Percentiles rank a stretch among this genome's conserved stretches.
Conservation (phyloP, 257 asterid genomes). For the Pogostemon cablin region DNA sequence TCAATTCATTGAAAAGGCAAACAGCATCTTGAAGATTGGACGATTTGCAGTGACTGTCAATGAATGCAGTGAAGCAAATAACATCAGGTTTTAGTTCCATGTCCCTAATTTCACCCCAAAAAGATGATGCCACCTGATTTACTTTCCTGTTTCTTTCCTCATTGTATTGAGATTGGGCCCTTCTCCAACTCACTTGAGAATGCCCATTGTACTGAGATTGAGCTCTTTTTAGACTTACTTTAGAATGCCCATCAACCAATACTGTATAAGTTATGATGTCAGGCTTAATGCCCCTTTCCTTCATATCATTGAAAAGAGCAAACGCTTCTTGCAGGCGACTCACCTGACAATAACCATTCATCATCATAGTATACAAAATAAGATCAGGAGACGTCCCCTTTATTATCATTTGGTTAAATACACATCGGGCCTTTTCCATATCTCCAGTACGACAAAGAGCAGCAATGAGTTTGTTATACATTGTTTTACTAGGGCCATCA, state of each 20-base stretch:
- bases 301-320: constrained; percentile 66
- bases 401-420: constrained; percentile 51
- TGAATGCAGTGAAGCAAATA: constrained; percentile 67
- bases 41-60: constrained; percentile 72
- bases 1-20: constrained; percentile 62
- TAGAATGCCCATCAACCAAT: constrained; percentile 64
- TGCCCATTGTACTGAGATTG: constrained; percentile 46
- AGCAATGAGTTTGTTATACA: constrained; percentile 54
- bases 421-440: constrained; percentile 63
- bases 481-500: constrained; percentile 50
- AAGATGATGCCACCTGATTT: constrained; percentile 30
- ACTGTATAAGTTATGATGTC: constrained; percentile 74
- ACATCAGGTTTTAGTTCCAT: constrained; percentile 60
- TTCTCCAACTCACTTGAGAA: constrained; percentile 42
- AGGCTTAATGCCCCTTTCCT: constrained; percentile 62
- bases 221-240: constrained; percentile 38
- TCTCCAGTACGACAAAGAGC: constrained; percentile 68
- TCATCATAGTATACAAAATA: constrained; percentile 64
- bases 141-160: constrained; percentile 32
- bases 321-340: constrained; percentile 53
- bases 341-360: constrained; percentile 76
- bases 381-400: constrained; percentile 68
- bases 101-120: constrained; percentile 54
- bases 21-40: constrained; percentile 63
- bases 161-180: constrained; percentile 28